Percentiles rank a stretch among this genome's conserved stretches.
Evolutionary conservation across 768 basidiomycete genomes (phyloP).

Genomic region (Phylloporus rhodoxanthus): DNA sequence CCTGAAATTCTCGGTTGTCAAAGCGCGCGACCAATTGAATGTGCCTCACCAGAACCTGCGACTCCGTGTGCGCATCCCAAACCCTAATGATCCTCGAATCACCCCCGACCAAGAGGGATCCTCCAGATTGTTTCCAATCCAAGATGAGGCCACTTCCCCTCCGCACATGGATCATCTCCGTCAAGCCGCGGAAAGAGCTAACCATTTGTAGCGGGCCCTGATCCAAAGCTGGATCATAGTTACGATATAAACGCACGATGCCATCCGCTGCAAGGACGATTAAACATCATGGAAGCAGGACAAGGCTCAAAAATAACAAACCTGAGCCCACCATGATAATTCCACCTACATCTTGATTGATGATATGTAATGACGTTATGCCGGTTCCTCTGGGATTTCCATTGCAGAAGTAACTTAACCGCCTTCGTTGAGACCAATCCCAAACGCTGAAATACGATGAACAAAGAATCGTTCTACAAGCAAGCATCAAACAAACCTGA

Average conservation of each 20-base stretch:
- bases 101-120: conserved; percentile 82
- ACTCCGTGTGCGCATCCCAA: conserved; percentile 95
- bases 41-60: conserved; percentile 56
- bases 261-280: conserved; percentile 67
- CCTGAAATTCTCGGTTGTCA: conserved; percentile 41
- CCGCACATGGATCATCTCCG: conserved; percentile 67
- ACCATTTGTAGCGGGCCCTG: conserved; percentile 83
- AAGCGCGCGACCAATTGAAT: not conserved
- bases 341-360: conserved; percentile 93
- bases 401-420: conserved; percentile 81
- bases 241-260: conserved; percentile 83
- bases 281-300: not conserved
- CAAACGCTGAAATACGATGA: conserved; percentile 57
- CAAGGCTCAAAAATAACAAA: conserved; percentile 32
- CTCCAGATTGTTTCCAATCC: conserved; percentile 90
- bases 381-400: conserved; percentile 77
- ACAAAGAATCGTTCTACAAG: not conserved
- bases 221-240: conserved; percentile 74
- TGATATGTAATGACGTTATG: conserved; percentile 84
- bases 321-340: conserved; percentile 84
- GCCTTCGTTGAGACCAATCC: conserved; percentile 85
- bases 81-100: conserved; percentile 84
- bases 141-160: conserved; percentile 80
- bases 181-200: conserved; percentile 85
- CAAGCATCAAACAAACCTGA: conserved; percentile 51